Conservation (phyloP, 2,329 filamentous ascomycete species). For the Sporothrix brasiliensis region DNA sequence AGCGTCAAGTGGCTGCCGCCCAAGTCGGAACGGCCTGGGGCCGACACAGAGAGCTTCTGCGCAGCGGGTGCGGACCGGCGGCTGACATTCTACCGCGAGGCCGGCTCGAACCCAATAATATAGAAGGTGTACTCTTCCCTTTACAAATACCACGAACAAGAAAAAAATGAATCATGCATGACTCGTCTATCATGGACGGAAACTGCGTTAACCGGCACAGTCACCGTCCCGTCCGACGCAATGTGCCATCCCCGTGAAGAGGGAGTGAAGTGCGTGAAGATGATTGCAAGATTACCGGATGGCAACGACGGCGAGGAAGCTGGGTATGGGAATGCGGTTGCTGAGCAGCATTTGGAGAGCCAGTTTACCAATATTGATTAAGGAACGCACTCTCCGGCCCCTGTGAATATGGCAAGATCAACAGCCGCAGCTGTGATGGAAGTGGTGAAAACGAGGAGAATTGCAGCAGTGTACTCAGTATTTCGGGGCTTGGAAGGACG, state of each 20-base stretch:
- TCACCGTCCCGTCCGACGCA: not conserved
- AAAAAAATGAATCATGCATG: not conserved
- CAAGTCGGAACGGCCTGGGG: conserved; percentile 58
- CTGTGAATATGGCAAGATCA: not conserved
- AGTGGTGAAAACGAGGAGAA: not conserved
- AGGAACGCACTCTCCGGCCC: not conserved
- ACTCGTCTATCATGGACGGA: not conserved
- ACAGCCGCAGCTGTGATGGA: not conserved
- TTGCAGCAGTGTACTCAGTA: no score
- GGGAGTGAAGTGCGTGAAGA: not conserved
- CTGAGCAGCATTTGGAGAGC: not conserved
- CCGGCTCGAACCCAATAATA: conserved; percentile 43
- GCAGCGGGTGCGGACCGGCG: conserved; percentile 76
- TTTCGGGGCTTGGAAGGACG: not conserved
- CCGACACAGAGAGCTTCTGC: conserved; percentile 66
- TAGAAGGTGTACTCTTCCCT: not conserved
- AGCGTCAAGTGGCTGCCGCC: conserved; percentile 76
- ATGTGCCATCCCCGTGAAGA: not conserved
- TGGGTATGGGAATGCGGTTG: not conserved
- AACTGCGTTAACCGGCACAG: not conserved
- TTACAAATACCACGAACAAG: not conserved
- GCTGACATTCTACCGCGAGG: conserved; percentile 82
- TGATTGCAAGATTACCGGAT: not conserved
- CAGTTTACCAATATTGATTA: not conserved
- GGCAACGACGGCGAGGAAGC: not conserved